These are phyloP conservation scores for Yamadazyma ubonensis DNA, from an alignment of 805 yeast genomes.

Conservation along the genomic window DNA sequence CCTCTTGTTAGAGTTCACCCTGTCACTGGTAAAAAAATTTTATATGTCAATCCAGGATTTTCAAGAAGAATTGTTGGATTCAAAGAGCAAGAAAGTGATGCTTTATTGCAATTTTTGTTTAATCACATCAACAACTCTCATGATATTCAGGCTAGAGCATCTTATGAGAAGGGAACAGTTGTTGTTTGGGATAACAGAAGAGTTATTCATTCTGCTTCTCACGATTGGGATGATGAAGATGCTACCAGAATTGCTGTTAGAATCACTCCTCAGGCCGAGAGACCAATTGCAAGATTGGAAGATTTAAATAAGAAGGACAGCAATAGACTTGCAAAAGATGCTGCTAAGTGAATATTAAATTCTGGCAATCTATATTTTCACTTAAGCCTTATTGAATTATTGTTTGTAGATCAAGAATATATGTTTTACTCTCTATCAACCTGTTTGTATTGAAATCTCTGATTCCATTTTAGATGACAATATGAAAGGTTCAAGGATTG, in stretches of 20 bases:
- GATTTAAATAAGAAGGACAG: conserved; percentile 33
- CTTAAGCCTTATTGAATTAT: no score
- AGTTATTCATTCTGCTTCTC: conserved; percentile 34
- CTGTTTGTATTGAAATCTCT: no score
- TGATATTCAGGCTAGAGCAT: conserved; percentile 39
- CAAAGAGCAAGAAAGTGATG: conserved; percentile 37
- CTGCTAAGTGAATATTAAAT: no score
- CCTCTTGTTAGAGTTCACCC: conserved; percentile 42
- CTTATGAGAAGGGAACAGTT: conserved; percentile 36
- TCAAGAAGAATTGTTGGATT: conserved; percentile 37
- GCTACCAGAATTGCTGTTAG: conserved; percentile 35
- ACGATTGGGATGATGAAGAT: conserved; percentile 33
- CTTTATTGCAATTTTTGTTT: conserved; percentile 33
- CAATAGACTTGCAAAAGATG: conserved; percentile 20
- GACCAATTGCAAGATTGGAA: conserved; percentile 34
- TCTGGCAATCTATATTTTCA: background rate
- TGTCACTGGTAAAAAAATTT: conserved; percentile 35
- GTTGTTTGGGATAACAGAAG: conserved; percentile 43
- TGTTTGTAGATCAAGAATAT: no score
- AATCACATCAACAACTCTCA: conserved; percentile 33
- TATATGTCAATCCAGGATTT: conserved; percentile 36
- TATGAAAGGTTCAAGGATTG: no score
- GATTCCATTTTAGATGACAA: no score
- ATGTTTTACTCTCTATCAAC: no score
- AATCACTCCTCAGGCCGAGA: conserved; percentile 41